Evolutionary conservation across 2,329 filamentous ascomycete species (phyloP).

Genomic region (Aspergillus sergii): DNA sequence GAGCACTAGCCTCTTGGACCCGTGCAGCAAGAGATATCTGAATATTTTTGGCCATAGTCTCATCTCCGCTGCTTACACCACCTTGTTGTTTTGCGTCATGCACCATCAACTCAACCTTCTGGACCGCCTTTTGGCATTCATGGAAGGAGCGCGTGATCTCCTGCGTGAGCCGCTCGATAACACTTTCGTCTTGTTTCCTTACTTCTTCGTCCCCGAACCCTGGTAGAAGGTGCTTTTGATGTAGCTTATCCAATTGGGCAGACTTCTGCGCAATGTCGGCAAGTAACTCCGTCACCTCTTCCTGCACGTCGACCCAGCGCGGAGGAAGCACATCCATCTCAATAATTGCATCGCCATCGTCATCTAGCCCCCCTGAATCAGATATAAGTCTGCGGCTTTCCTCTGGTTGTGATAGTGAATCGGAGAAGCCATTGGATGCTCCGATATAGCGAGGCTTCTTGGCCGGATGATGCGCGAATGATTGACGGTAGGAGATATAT

Average conservation of each 20-base stretch:
- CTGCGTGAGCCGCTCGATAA: constrained; percentile 89
- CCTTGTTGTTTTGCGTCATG: constrained; percentile 72
- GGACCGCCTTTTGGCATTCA: constrained; percentile 84
- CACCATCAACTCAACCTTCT: constrained; percentile 85
- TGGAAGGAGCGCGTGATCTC: constrained; percentile 88
- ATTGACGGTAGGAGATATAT: constrained; percentile 98
- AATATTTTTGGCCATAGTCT: constrained; percentile 94
- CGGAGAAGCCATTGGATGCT: constrained; percentile 62
- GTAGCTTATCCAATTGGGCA: constrained; percentile 82
- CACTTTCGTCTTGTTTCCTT: constrained; percentile 80
- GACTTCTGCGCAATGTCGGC: constrained; percentile 80
- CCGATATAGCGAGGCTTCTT: constrained; percentile 75
- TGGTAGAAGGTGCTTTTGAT: constrained; percentile 95
- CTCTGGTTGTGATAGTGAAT: constrained; percentile 62
- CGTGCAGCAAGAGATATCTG: constrained; percentile 86
- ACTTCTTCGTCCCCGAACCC: constrained; percentile 95
- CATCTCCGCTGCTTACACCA: constrained; percentile 77
- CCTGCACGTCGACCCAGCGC: constrained; percentile 92
- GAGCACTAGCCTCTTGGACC: constrained; percentile 88
- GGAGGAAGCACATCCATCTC: constrained; percentile 97
- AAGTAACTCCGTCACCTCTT: constrained; percentile 85
- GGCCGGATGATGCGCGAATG: constrained; percentile 90
- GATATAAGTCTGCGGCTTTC: constrained; percentile 85
- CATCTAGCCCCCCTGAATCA: constrained; percentile 66
- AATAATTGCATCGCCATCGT: constrained; percentile 92